Conservation (phyloP, 2,329 filamentous ascomycete genomes). For the Microsporum canis region DNA sequence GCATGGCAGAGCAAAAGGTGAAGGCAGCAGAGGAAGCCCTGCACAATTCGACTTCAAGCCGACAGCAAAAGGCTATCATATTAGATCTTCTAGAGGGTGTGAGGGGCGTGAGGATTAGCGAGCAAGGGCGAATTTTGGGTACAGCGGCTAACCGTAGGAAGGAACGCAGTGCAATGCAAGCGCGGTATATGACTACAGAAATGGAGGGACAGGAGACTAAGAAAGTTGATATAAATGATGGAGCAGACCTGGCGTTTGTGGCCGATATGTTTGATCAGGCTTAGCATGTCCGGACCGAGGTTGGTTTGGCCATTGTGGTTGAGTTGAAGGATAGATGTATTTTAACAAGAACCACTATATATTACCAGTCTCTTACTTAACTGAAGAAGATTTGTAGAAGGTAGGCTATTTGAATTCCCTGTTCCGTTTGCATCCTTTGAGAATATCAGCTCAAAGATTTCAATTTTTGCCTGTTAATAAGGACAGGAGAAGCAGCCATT, state of each 20-base stretch:
- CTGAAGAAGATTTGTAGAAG: background rate
- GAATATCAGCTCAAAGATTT: background rate
- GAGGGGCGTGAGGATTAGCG: slow-evolving; percentile 81
- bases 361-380: background rate
- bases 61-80: slow-evolving; percentile 69
- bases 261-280: slow-evolving; percentile 41
- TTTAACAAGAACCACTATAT: background rate
- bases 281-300: slow-evolving; percentile 13
- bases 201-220: slow-evolving; percentile 32
- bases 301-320: background rate
- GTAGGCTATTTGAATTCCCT: too few relatives aligned
- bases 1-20: slow-evolving; percentile 58
- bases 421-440: background rate
- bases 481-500: background rate
- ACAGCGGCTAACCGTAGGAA: slow-evolving; percentile 33
- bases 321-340: background rate
- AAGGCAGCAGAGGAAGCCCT: slow-evolving; percentile 52
- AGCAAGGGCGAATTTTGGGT: slow-evolving; percentile 68
- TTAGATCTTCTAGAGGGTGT: slow-evolving; percentile 76
- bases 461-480: background rate
- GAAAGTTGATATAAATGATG: slow-evolving; percentile 36
- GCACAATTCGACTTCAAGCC: slow-evolving; percentile 44
- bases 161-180: slow-evolving; percentile 31
- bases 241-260: slow-evolving; percentile 41
- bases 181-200: slow-evolving; percentile 35